A percentile compares a stretch with the other conserved stretches of the same genome.
Conservation (phyloP, 225 moss, liverwort and hornwort genomes). For the Pseudoscleropodium purum region DNA sequence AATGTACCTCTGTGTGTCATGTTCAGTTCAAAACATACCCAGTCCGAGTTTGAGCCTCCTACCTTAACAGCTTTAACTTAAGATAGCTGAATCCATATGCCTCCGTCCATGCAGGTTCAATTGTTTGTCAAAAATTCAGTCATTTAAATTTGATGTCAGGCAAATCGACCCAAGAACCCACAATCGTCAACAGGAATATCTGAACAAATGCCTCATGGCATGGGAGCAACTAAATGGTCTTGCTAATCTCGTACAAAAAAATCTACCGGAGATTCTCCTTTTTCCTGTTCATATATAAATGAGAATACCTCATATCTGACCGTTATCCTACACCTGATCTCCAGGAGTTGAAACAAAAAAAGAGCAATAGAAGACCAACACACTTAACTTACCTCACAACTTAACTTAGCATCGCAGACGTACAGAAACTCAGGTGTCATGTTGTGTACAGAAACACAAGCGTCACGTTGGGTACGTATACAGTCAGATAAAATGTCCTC, state of each 20-base stretch:
- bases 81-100: too few species aligned
- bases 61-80: too few species aligned
- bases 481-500: neutral
- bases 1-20: too few species aligned
- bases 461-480: accelerated
- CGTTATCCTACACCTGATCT: neutral
- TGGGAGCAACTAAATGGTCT: neutral
- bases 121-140: neutral
- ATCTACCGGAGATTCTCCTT: neutral
- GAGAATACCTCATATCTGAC: neutral
- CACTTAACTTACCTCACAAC: too few species aligned
- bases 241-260: neutral
- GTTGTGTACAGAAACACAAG: neutral
- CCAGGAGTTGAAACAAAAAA: neutral
- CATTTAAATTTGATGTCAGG: neutral
- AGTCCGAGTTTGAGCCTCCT: too few species aligned
- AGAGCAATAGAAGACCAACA: neutral
- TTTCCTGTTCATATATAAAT: neutral
- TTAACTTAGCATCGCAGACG: neutral
- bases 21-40: too few species aligned
- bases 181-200: neutral
- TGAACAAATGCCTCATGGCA: neutral
- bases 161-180: neutral
- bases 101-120: too few species aligned
- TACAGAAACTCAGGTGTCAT: neutral